Conservation (phyloP, 2,329 filamentous ascomycete genomes). For the Colletotrichum sp. region DNA sequence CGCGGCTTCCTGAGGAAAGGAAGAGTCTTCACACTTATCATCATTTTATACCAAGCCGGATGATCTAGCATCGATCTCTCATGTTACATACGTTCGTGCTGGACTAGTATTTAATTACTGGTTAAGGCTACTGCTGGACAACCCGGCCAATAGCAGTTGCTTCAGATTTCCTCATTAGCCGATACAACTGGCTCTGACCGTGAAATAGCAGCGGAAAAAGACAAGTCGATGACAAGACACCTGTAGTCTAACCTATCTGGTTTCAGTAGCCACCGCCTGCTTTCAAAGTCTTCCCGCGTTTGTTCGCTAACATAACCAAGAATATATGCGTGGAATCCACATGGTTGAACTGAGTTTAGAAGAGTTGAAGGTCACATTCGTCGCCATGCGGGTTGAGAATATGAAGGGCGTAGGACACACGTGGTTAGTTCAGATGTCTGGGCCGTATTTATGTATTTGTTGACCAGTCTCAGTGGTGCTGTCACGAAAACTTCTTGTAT, state of each 20-base stretch:
- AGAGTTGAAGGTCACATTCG: not conserved
- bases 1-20: not conserved
- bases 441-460: not conserved
- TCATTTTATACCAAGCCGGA: fast-evolving
- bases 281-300: not conserved
- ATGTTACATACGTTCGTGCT: not conserved
- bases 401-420: not conserved
- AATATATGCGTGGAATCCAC: not conserved
- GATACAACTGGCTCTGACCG: no score
- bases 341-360: not conserved
- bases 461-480: not conserved
- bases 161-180: no score
- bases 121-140: fast-evolving
- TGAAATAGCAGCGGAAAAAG: not conserved
- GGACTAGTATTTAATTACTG: not conserved
- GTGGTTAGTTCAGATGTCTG: not conserved
- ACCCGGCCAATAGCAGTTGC: not conserved
- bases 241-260: fast-evolving
- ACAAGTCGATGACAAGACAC: fast-evolving
- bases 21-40: not conserved
- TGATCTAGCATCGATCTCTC: fast-evolving
- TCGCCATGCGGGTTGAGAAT: not conserved
- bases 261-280: not conserved
- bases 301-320: not conserved
- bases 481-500: fast-evolving